Evolutionary conservation across 129 eudicot species (phyloP), one percentile per base, ranked within the genome.

Genomic region (Scalesia atractyloides): DNA sequence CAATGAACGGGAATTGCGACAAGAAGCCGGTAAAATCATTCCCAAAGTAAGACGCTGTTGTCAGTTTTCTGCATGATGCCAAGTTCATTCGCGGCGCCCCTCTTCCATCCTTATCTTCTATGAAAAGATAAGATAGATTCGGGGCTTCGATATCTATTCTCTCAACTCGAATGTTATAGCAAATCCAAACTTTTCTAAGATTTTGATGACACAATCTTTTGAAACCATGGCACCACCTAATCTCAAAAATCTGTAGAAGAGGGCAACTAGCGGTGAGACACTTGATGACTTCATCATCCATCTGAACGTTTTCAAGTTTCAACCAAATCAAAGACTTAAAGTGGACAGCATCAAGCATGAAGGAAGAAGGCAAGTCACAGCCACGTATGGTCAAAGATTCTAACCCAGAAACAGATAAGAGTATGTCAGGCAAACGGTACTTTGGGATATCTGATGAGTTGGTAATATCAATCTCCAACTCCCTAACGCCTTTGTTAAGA

Each of bases 341-440:
- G 26, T 7, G 16, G 24, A 63, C 2, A 63, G 4, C 47, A 36
- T 37, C 68, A 63, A 36, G 24, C 68, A 36, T 63, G 49, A 63
- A 36, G 13, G 68, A 63, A 41, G 68, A 63, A 63, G 49, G 68
- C 47, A 63, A 37, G 49, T 63, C 8, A 16, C 68, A 63, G 41
- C 5, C 15, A 63, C 14, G 0, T 33, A 63, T 63, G 12, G 15
- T 63, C 68, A 63, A 63, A 15, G 68, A 63, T 2, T 4, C 15
- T 36, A 63, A 63, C 68, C 4, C 5, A 63, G 50, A 36, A 50
- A 50, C 19, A 3, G 19, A 50, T n/a, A 63, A 36, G n/a, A 36
- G 47, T 7, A 2, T 34, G 26, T n/a, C 15, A 63, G 68, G 68
- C 49, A 63, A 36, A 63, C 49, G 68, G 11, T 14, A 63, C 24